These are phyloP conservation scores for Pholiota molesta DNA, from an alignment of 768 basidiomycete genomes.

Conservation along the genomic window DNA sequence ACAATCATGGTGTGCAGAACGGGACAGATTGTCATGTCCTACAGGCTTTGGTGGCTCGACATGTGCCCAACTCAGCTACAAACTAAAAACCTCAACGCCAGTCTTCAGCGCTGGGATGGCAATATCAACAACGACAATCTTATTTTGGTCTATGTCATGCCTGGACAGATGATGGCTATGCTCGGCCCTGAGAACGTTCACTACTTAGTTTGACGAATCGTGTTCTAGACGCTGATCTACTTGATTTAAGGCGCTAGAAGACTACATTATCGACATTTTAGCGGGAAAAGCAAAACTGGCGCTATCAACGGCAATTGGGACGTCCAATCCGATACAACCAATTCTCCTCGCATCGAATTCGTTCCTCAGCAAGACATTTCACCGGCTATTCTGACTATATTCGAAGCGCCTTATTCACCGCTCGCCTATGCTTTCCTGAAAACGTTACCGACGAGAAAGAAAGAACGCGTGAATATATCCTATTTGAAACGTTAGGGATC, in stretches of 20 bases:
- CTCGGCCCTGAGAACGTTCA: slow-evolving; percentile 66
- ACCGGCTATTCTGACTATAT: slow-evolving; percentile 77
- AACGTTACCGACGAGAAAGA: slow-evolving; percentile 63
- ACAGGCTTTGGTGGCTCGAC: no score
- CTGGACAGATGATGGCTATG: slow-evolving; percentile 90
- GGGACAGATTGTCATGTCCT: slow-evolving; percentile 64
- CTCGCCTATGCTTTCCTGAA: slow-evolving; percentile 82
- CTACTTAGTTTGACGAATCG: background rate
- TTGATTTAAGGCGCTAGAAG: slow-evolving; percentile 72
- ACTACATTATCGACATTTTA: slow-evolving; percentile 91
- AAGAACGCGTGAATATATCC: slow-evolving; percentile 62
- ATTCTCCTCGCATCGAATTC: slow-evolving; percentile 69
- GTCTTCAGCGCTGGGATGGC: slow-evolving; percentile 7
- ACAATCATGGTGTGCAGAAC: slow-evolving; percentile 67
- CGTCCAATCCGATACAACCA: slow-evolving; percentile 42
- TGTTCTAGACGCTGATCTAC: background rate
- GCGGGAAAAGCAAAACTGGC: slow-evolving; percentile 85
- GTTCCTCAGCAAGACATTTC: slow-evolving; percentile 88
- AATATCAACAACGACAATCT: slow-evolving; percentile 52
- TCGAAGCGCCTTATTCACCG: slow-evolving; percentile 82
- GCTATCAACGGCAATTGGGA: slow-evolving; percentile 63
- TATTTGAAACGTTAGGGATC: slow-evolving; percentile 82
- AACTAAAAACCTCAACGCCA: slow-evolving; percentile 40
- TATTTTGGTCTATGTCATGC: slow-evolving; percentile 70
- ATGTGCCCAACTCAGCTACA: slow-evolving; percentile 76